phyloP scores from a whole-genome alignment of 768 basidiomycete species.

The Mycena chlorophos region DNA sequence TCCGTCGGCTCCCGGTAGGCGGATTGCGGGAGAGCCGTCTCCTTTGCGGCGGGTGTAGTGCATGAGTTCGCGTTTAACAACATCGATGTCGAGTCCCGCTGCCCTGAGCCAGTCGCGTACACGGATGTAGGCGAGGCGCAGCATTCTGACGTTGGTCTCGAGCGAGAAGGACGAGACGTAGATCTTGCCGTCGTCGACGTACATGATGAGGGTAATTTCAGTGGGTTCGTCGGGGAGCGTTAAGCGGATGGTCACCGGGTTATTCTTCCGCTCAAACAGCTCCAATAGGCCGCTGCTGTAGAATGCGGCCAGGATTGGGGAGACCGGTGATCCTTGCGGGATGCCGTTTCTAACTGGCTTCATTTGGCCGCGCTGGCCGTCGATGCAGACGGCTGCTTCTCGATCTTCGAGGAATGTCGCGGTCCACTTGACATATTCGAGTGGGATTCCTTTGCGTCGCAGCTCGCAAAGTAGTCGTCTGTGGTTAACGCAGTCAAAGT shows the following conservation, averaged over 20 bases:
- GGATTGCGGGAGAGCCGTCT: slow-evolving; percentile 14
- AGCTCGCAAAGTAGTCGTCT: slow-evolving; percentile 25
- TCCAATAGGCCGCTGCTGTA: slow-evolving; percentile 29
- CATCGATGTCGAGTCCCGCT: slow-evolving; percentile 1
- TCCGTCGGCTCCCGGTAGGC: slow-evolving; percentile 7
- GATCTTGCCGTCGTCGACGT: not conserved
- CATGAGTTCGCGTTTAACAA: slow-evolving; percentile 30
- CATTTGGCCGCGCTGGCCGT: slow-evolving; percentile 26
- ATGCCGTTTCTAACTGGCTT: slow-evolving; percentile 31
- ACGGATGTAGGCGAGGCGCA: not conserved
- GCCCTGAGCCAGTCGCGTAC: not conserved
- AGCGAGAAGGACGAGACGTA: not conserved
- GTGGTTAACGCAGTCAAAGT: slow-evolving; percentile 30
- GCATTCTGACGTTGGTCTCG: not conserved
- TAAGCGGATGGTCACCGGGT: not conserved
- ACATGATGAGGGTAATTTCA: not conserved
- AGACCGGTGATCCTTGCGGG: slow-evolving; percentile 33
- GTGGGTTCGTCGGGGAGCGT: not conserved
- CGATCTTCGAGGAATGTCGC: slow-evolving; percentile 26
- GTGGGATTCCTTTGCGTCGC: slow-evolving; percentile 20
- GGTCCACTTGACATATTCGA: slow-evolving; percentile 21
- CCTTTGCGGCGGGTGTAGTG: slow-evolving; percentile 25
- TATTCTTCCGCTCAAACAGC: slow-evolving; percentile 14
- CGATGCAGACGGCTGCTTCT: slow-evolving; percentile 27
- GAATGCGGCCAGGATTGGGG: slow-evolving; percentile 28